Base-by-base conservation (phyloP, 1,284 basidiomycete species). In the Porodaedalea pini region DNA sequence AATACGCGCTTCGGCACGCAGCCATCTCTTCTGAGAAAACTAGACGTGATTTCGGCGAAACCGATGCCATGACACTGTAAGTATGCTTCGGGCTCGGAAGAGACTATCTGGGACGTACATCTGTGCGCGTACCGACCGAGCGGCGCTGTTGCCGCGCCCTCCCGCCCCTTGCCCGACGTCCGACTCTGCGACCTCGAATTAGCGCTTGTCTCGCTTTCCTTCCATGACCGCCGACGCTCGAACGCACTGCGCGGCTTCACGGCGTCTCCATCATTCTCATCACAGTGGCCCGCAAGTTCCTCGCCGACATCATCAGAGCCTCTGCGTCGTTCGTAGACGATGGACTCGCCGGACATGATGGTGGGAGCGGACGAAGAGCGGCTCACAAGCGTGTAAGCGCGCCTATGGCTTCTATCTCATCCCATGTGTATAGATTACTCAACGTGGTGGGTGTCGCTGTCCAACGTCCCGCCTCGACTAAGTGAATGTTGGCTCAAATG, bases 11-110 rank as follows among this genome's bases (percentile, higher is more conserved):
- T 25, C 57, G 57, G 36, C 41, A 48, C 15, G 36, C 37, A 1
- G 53, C 27, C n/a, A 59, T 45, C 47, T 55, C 57, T 50, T 39
- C 43, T 40, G 48, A 58, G 32, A 58, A 52, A 37, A 58, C 57
- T 57, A 36, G 6, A 48, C 25, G 45, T 27, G 13, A 47, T 25
- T 23, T 19, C 19, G 13, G 4, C 21, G 13, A 11, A 23, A 23
- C 27, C 11, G 44, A 19, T 2, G 21, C 44, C 40, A 41, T 41
- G 19, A 21, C 13, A 15, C 8, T 36, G n/a, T n/a, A n/a, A 34
- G 32, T 13, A 34, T 41, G 40, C 15, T 41, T 25, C 19, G 8
- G 5, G 10, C 44, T 23, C 25, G 10, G 13, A 8, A 43, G 2
- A 19, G n/a, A n/a, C n/a, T n/a, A n/a, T n/a, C n/a, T 39, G 17